Evolutionary conservation across 768 basidiomycete genomes (phyloP).

Genomic region (Megacollybia marginata): DNA sequence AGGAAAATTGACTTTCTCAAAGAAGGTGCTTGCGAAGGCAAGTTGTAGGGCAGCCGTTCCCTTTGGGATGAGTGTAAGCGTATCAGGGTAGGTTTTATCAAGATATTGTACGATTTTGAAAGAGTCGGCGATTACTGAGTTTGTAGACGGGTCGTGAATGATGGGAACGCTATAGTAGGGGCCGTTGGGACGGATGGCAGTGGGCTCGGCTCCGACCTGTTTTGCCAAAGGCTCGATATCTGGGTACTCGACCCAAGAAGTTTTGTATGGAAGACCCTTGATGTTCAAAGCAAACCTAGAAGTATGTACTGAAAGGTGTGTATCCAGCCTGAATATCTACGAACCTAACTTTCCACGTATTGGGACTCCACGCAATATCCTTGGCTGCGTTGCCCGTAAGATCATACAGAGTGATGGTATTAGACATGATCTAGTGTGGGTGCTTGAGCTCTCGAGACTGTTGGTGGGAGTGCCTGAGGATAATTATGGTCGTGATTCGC

Average conservation of each 20-base stretch:
- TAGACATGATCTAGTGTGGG: too few relatives aligned
- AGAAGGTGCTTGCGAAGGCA: slow-evolving; percentile 8
- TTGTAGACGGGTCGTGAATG: slow-evolving; percentile 37
- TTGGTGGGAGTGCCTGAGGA: too few relatives aligned
- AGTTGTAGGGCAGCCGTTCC: slow-evolving; percentile 19
- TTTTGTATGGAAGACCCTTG: slow-evolving; percentile 12
- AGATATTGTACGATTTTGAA: slow-evolving; percentile 38
- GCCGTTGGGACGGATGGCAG: slow-evolving; percentile 18
- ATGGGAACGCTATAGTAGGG: slow-evolving; percentile 35
- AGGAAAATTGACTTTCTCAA: background rate
- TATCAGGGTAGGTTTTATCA: slow-evolving; percentile 37
- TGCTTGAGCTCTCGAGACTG: too few relatives aligned
- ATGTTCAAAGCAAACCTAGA: slow-evolving; percentile 20
- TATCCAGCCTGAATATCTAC: too few relatives aligned
- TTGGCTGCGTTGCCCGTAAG: too few relatives aligned
- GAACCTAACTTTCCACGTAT: too few relatives aligned
- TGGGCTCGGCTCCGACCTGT: slow-evolving; percentile 24
- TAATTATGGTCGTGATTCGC: too few relatives aligned
- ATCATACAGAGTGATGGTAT: too few relatives aligned
- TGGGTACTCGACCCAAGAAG: slow-evolving; percentile 43
- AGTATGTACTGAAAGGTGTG: too few relatives aligned
- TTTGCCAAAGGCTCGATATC: slow-evolving; percentile 30
- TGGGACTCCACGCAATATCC: too few relatives aligned
- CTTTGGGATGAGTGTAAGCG: slow-evolving; percentile 23
- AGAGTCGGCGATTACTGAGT: slow-evolving; percentile 30